phyloP scores from a whole-genome alignment of 805 yeast genomes.

The Nakazawaea populi region DNA sequence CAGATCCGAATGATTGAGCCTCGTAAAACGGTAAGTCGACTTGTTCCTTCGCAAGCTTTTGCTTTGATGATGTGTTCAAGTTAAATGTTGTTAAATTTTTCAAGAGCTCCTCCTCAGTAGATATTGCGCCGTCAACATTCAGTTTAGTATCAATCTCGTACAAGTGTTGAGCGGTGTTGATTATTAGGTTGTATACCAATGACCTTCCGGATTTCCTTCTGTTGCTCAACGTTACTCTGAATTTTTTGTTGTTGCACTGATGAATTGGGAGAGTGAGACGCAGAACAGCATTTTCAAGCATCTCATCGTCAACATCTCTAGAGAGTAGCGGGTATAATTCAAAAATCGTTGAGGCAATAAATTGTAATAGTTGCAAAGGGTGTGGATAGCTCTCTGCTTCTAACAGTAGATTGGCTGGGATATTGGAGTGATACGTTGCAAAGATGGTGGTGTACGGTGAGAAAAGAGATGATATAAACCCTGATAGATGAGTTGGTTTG shows the following conservation, averaged over 20 bases:
- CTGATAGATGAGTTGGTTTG: slow-evolving; percentile 35
- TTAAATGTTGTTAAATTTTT: slow-evolving; percentile 85
- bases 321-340: slow-evolving; percentile 44
- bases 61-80: slow-evolving; percentile 67
- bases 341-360: slow-evolving; percentile 71
- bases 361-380: slow-evolving; percentile 45
- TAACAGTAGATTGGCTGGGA: slow-evolving; percentile 17
- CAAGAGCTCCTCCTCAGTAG: slow-evolving; percentile 46
- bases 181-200: slow-evolving; percentile 42
- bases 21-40: slow-evolving; percentile 89
- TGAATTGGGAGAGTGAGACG: slow-evolving; percentile 44
- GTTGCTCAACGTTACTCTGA: slow-evolving; percentile 49
- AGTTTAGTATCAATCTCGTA: slow-evolving; percentile 17
- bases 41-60: slow-evolving; percentile 70
- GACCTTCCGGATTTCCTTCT: slow-evolving; percentile 86
- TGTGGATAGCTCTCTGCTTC: slow-evolving; percentile 42
- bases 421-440: slow-evolving; percentile 31
- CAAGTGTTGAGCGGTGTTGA: slow-evolving; percentile 43
- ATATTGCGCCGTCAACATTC: slow-evolving; percentile 20
- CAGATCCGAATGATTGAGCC: slow-evolving; percentile 74
- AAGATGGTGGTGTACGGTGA: slow-evolving; percentile 26
- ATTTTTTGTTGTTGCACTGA: slow-evolving; percentile 37
- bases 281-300: slow-evolving; percentile 31
- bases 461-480: slow-evolving; percentile 42
- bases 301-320: slow-evolving; percentile 38